Conservation (phyloP, 495 filamentous ascomycete species). For the Gamarada debralockiae region DNA sequence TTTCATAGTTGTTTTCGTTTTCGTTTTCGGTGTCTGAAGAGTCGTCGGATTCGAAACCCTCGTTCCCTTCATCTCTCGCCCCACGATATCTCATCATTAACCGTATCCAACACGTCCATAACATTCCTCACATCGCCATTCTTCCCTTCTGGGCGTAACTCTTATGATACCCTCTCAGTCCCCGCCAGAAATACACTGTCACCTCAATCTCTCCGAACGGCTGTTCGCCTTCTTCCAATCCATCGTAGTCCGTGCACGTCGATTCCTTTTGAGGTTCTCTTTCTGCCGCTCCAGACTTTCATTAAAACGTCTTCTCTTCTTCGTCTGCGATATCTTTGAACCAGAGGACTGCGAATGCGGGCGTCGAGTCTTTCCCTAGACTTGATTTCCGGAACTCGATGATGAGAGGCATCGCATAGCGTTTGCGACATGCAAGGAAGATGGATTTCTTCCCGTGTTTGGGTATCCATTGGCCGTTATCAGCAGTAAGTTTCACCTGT, state of each 20-base stretch:
- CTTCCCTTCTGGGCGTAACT: constrained; percentile 41
- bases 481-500: constrained; percentile 48
- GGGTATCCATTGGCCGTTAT: constrained; percentile 33
- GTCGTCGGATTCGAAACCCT: constrained; percentile 18
- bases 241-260: constrained; percentile 32
- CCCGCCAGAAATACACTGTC: constrained; percentile 50
- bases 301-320: constrained; percentile 50
- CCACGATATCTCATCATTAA: constrained; percentile 47
- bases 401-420: constrained; percentile 55
- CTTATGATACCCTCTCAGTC: constrained; percentile 53
- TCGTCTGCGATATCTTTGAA: constrained; percentile 62
- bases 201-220: constrained; percentile 54
- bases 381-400: constrained; percentile 54
- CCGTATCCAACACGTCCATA: constrained; percentile 59
- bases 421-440: constrained; percentile 54
- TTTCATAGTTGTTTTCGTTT: constrained; percentile 16
- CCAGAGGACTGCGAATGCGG: constrained; percentile 64
- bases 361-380: constrained; percentile 46
- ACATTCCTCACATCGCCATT: constrained; percentile 49
- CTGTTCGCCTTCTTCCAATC: constrained; percentile 37
- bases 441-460: constrained; percentile 33
- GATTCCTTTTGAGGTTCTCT: constrained; percentile 39
- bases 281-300: constrained; percentile 53
- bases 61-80: constrained; percentile 28
- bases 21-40: constrained; percentile 20